Evolutionary conservation across 495 filamentous ascomycete species (phyloP), one percentile per base, ranked within the genome.

Genomic region (Cercophora samala): DNA sequence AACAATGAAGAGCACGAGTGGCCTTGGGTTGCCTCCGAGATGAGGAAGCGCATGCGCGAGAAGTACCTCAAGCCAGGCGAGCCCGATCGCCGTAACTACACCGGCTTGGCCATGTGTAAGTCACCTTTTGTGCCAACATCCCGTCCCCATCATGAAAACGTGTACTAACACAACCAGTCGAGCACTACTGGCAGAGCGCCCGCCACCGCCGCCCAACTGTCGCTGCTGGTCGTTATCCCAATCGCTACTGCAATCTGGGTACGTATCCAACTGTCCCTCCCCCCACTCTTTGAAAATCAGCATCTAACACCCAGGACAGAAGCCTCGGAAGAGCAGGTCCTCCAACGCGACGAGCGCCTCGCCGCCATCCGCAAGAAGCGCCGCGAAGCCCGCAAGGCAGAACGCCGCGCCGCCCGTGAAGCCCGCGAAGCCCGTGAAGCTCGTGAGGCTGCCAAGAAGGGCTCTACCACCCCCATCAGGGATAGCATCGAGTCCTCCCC

Each of bases 121-220:
- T 68, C 9, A n/a, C 2, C 2, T 46, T 3, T 17, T 18, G 37
- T 17, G 3, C 2, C 5, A 46, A 13, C 26, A 6, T 29, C n/a
- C n/a, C n/a, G n/a, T n/a, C n/a, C n/a, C n/a, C n/a, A n/a, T n/a
- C n/a, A n/a, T n/a, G n/a, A n/a, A n/a, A n/a, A n/a, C n/a, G n/a
- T n/a, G n/a, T n/a, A n/a, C n/a, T n/a, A n/a, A n/a, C n/a, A 52
- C 29, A 32, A 4, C 3, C 15, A 83, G 81, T 78, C 52, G 81
- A 83, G 70, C 81, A 83, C 63, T 82, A 74, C 60, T 82, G 77
- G 65, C 77, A 79, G 67, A 83, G 81, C 32, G 66, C 73, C 1
- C 71, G 72, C 18, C 74, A 67, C 1, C 59, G 69, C 2, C 70
- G 73, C 8, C 64, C 67, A 42, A 82, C 81, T 0, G 76, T 78